Conservation (phyloP, 345 rosid genomes). For the Melaleuca quinquenervia region DNA sequence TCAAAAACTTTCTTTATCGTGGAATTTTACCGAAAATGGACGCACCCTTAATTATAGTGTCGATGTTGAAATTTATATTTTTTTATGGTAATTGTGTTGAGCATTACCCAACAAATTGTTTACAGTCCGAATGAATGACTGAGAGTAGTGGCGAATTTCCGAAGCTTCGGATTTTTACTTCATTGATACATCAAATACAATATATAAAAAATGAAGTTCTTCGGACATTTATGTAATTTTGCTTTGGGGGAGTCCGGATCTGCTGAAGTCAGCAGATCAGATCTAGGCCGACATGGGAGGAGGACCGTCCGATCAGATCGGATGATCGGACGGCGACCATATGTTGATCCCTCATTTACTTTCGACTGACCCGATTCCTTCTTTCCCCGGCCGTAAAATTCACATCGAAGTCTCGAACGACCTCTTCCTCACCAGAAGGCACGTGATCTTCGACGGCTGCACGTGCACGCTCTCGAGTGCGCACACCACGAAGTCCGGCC, state of each 20-base stretch:
- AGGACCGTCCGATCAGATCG: no score
- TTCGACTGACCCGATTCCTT: background rate
- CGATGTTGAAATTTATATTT: background rate
- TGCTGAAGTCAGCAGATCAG: no score
- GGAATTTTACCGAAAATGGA: no score
- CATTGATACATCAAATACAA: background rate
- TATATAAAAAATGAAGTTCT: background rate
- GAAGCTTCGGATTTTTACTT: background rate
- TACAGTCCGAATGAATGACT: background rate
- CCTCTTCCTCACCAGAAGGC: constrained; percentile 31
- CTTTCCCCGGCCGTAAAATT: background rate
- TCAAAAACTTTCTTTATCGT: no score
- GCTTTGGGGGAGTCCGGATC: no score
- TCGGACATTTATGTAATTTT: background rate
- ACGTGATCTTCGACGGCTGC: constrained; percentile 28
- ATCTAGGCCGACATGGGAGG: no score
- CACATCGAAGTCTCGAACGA: constrained; percentile 15
- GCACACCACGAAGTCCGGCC: constrained; percentile 38
- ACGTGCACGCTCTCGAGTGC: constrained; percentile 19
- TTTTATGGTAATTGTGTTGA: background rate
- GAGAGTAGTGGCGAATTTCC: background rate
- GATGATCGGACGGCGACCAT: no score
- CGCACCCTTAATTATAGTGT: background rate
- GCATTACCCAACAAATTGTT: background rate
- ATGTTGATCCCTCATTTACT: background rate